Evolutionary conservation across 371 early-diverging fungal species (phyloP).

Genomic region (Lichtheimia ornata): DNA sequence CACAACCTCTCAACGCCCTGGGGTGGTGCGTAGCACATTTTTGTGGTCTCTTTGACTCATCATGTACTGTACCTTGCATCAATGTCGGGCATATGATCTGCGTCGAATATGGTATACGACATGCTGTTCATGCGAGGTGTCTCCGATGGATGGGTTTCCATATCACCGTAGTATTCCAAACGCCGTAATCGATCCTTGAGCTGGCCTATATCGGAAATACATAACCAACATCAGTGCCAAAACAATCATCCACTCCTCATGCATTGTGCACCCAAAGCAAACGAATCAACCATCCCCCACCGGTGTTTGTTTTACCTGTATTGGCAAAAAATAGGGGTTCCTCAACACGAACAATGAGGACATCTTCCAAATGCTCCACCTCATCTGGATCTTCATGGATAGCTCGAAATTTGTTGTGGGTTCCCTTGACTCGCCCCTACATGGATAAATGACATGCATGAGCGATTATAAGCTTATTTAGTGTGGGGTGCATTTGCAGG

Average conservation of each 20-base stretch:
- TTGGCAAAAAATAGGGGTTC: conserved; percentile 95
- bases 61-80: conserved; percentile 76
- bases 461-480: not conserved
- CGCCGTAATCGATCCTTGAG: conserved; percentile 90
- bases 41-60: not conserved
- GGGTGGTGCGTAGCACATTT: not conserved
- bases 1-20: no score
- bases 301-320: conserved; percentile 49
- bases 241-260: no score
- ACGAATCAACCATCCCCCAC: no score
- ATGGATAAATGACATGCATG: not conserved
- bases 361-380: conserved; percentile 77
- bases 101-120: conserved; percentile 83
- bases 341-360: conserved; percentile 84
- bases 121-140: conserved; percentile 68
- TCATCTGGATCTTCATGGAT: conserved; percentile 65
- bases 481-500: no score
- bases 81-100: conserved; percentile 80
- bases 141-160: conserved; percentile 82
- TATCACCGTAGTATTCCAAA: conserved; percentile 88
- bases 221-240: no score
- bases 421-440: conserved; percentile 49
- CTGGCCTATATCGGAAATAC: conserved; percentile 59
- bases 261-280: no score
- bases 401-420: conserved; percentile 46